Evolutionary conservation across 805 yeast genomes (phyloP).

Genomic region (Cyberlindnera euphorbiiphila): DNA sequence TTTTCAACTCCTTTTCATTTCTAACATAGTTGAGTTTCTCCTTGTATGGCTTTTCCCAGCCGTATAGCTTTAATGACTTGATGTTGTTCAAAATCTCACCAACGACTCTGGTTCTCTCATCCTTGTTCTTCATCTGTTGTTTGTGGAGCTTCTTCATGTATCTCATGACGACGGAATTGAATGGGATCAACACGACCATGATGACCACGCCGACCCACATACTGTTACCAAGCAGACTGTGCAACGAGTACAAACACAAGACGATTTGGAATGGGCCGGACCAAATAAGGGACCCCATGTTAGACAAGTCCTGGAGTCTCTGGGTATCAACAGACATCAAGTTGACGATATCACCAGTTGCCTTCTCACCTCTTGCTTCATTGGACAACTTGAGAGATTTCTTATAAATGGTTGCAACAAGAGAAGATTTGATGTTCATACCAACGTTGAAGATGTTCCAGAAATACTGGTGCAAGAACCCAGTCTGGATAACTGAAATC

Average conservation of each 20-base stretch:
- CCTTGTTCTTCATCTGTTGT: slow-evolving; percentile 84
- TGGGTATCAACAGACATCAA: slow-evolving; percentile 93
- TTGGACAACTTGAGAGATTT: slow-evolving; percentile 66
- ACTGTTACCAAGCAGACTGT: slow-evolving; percentile 74
- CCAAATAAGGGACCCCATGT: slow-evolving; percentile 78
- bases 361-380: slow-evolving; percentile 64
- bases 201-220: slow-evolving; percentile 95
- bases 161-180: slow-evolving; percentile 67
- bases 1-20: slow-evolving; percentile 79
- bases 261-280: slow-evolving; percentile 89
- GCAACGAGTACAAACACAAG: slow-evolving; percentile 69
- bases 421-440: slow-evolving; percentile 67
- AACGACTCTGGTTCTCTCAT: slow-evolving; percentile 84
- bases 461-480: slow-evolving; percentile 74
- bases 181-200: slow-evolving; percentile 73
- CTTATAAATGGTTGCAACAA: slow-evolving; percentile 63
- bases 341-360: slow-evolving; percentile 92
- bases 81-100: slow-evolving; percentile 88
- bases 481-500: slow-evolving; percentile 74
- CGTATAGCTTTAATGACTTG: slow-evolving; percentile 87
- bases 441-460: slow-evolving; percentile 72
- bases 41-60: slow-evolving; percentile 90
- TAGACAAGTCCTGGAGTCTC: slow-evolving; percentile 78
- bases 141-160: slow-evolving; percentile 72
- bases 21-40: slow-evolving; percentile 74